A percentile compares a stretch with the other conserved stretches of the same genome.
Conservation (phyloP, 176 grass and related monocot genomes). For the Avena insularis region DNA sequence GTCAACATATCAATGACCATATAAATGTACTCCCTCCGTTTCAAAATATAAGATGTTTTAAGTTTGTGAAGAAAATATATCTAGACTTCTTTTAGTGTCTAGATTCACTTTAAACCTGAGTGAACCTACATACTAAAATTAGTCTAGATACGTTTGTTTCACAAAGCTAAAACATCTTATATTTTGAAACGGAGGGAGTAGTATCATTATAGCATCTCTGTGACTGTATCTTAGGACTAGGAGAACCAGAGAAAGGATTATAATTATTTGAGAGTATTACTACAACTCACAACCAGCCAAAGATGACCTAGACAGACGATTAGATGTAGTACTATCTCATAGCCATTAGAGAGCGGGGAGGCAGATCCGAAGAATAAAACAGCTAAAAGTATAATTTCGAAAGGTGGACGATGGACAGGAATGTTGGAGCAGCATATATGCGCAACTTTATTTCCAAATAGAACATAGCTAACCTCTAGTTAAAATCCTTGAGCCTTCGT, state of each 20-base stretch:
- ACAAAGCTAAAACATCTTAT: too few relatives aligned
- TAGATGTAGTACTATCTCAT: background rate
- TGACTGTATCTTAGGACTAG: background rate
- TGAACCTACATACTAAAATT: too few relatives aligned
- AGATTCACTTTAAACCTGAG: too few relatives aligned
- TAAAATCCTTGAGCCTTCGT: slow-evolving; percentile 53
- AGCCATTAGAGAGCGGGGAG: background rate
- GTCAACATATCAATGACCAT: background rate
- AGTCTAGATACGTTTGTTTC: too few relatives aligned
- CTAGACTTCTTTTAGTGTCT: too few relatives aligned
- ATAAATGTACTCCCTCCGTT: too few relatives aligned
- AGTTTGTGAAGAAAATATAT: too few relatives aligned
- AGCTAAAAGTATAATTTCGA: background rate
- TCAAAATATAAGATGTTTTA: too few relatives aligned
- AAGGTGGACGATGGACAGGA: background rate
- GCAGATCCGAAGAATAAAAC: slow-evolving; percentile 5
- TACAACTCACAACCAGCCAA: background rate
- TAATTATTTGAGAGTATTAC: background rate
- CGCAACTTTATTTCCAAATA: background rate
- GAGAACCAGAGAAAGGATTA: background rate
- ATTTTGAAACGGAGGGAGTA: too few relatives aligned
- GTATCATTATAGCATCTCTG: background rate
- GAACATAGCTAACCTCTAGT: background rate
- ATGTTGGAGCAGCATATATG: background rate
- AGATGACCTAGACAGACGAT: background rate